Base-by-base conservation (phyloP, 208 protist species). In the Crithidia sp. region DNA sequence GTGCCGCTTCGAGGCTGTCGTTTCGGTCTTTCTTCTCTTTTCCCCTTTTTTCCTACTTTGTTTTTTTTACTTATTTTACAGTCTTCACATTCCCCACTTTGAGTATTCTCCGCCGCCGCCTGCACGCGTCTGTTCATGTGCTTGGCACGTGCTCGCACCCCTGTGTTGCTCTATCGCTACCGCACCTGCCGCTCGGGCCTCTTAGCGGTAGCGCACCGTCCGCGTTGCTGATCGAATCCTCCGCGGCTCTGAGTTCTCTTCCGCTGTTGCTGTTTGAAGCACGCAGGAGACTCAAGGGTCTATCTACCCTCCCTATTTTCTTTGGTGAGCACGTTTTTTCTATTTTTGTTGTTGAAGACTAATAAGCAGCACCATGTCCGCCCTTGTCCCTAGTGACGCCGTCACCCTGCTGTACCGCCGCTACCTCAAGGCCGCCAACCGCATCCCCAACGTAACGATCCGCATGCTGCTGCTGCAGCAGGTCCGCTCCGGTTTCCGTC, bases 401-500 rank as follows among this genome's bases (percentile, higher is more conserved):
- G 89, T 96, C 17, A 75, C 86, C 37, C 76, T 96, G 52, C 79
- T 96, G n/a, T 94, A 96, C 67, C 65, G 91, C 19, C 89, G 91
- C n/a, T 96, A 96, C 56, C 70, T 96, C 60, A 96, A 96, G 64
- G 79, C 91, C 2, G 81, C 91, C 8, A 92, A 94, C 52, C 74
- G 82, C 47, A 93, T 96, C 40, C 89, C 91, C 39, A 96, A 94
- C 68, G 89, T 94, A 7, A 96, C 91, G 2, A 94, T 96, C 28
- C 91, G 91, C 43, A 94, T 94, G 91, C 72, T 96, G 47, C 73
- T 96, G 28, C 69, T 96, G 40, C 89, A 94, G 83, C 91, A 96
- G 65, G 73, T 96, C 44, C 85, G 91, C 17, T 78, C 77, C 40
- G 91, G 89, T 40, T 96, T 96, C 67, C 71, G 82, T 14, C 85